phyloP scores from a whole-genome alignment of 257 asterid species.

The Penstemon davidsonii region DNA sequence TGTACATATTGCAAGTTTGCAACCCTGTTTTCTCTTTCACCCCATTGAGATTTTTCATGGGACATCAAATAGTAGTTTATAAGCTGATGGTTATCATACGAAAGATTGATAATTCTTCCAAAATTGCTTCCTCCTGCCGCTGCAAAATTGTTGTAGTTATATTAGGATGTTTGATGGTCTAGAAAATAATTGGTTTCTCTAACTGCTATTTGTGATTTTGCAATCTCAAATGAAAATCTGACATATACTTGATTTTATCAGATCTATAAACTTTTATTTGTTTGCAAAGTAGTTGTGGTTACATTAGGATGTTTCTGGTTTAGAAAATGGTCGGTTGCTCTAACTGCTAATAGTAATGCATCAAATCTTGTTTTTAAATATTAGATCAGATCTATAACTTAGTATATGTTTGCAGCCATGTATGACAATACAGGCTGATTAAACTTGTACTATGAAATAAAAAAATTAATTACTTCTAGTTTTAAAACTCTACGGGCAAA shows the following conservation, averaged over 20 bases:
- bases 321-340: too few relatives aligned
- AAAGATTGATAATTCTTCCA: slow-evolving; percentile 5
- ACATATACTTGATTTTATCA: not conserved
- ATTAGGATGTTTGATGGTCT: slow-evolving; percentile 9
- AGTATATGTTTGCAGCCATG: not conserved
- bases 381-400: too few relatives aligned
- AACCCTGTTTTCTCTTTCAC: not conserved
- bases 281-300: too few relatives aligned
- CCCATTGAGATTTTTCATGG: slow-evolving; percentile 3
- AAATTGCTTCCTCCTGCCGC: not conserved
- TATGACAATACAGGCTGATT: not conserved
- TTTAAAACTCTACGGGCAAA: not conserved
- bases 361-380: too few relatives aligned
- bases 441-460: not conserved
- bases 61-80: not conserved
- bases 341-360: too few relatives aligned
- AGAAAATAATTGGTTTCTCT: slow-evolving; percentile 12
- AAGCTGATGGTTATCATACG: slow-evolving; percentile 8
- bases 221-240: not conserved
- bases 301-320: too few relatives aligned
- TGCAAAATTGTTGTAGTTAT: not conserved
- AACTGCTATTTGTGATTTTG: not conserved
- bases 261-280: not conserved
- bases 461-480: not conserved
- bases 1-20: not conserved